These are phyloP conservation scores for Microdochium bolleyi DNA, from an alignment of 2,329 filamentous ascomycete species.

Conservation along the genomic window DNA sequence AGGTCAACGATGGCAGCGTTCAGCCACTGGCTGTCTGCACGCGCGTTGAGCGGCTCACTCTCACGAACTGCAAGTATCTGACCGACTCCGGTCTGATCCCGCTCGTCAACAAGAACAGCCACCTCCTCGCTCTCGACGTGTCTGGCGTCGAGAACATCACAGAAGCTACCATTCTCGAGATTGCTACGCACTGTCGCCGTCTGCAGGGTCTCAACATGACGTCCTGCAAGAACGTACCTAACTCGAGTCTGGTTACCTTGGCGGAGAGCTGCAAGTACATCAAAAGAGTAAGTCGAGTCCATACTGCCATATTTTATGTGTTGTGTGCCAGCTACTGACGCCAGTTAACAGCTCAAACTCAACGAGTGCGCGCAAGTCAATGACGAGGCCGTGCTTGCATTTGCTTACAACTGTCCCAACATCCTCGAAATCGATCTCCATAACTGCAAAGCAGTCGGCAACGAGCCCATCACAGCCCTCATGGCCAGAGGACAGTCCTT, in stretches of 20 bases:
- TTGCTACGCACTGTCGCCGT: slow-evolving; percentile 74
- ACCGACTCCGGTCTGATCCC: slow-evolving; percentile 77
- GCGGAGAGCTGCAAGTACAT: slow-evolving; percentile 78
- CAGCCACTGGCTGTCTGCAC: slow-evolving; percentile 77
- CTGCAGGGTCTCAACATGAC: slow-evolving; percentile 93
- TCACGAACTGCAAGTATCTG: slow-evolving; percentile 81
- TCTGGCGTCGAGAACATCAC: slow-evolving; percentile 63
- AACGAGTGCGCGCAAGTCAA: slow-evolving; percentile 85
- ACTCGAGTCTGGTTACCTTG: slow-evolving; percentile 74
- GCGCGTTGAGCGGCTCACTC: slow-evolving; percentile 81
- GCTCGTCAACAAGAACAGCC: slow-evolving; percentile 70
- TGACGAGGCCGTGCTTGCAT: slow-evolving; percentile 73
- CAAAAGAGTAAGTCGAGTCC: slow-evolving; percentile 59
- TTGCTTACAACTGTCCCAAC: slow-evolving; percentile 81
- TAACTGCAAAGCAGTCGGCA: slow-evolving; percentile 73
- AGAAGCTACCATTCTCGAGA: slow-evolving; percentile 34
- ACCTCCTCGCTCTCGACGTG: slow-evolving; percentile 83
- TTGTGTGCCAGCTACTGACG: slow-evolving; percentile 18
- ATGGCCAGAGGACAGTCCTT: slow-evolving; percentile 72
- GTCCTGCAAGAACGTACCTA: slow-evolving; percentile 74
- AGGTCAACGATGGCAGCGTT: slow-evolving; percentile 83
- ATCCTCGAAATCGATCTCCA: slow-evolving; percentile 96
- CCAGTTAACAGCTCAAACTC: slow-evolving; percentile 65
- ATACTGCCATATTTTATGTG: slow-evolving; percentile 3
- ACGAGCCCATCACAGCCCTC: slow-evolving; percentile 74